Evolutionary conservation across 2,329 filamentous ascomycete genomes (phyloP), one percentile per base, ranked within the genome.

Genomic region (Penicillium sp.): DNA sequence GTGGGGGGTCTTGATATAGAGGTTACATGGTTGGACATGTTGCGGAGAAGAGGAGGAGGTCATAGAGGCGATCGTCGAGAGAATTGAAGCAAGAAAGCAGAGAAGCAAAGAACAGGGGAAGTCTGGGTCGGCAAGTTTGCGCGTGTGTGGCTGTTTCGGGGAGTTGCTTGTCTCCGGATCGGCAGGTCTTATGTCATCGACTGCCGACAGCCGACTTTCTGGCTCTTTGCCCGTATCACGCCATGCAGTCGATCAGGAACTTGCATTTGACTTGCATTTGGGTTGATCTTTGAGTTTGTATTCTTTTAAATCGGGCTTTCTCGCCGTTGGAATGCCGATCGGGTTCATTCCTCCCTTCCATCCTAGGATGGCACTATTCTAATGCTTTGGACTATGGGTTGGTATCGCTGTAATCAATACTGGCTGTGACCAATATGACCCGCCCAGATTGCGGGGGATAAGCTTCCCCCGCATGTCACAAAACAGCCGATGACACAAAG

Each of bases 131-230:
- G 27, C 10, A 26, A 27, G 30, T 44, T 39, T n/a, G 23, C 27
- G 27, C 8, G 20, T n/a, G 15, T n/a, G 18, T 44, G 30, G 42
- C 46, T 53, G 51, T 33, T 49, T 53, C 18, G 21, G 49, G 26
- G 15, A 13, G 39, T 12, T 42, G 24, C 21, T 36, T 45, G 45
- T 48, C 37, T 52, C 55, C 52, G 43, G 44, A 52, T 55, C 39
- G 39, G 39, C 39, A 24, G 29, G 44, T 47, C 33, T 47, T 47
- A 47, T 47, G 54, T 49, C 56, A 59, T 54, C 43, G 51, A 52
- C 51, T 46, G 51, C 56, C 56, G 56, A 59, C 12, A 42, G 56
- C 56, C 56, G 54, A 59, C 36, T 23, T 26, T n/a, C 26, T 9
- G 13, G 12, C 20, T 24, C 7, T 21, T 2, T 6, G n/a, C 37